Evolutionary conservation across 139 green algal genomes (phyloP).

Genomic region (Pseudopediastrum boryanum): DNA sequence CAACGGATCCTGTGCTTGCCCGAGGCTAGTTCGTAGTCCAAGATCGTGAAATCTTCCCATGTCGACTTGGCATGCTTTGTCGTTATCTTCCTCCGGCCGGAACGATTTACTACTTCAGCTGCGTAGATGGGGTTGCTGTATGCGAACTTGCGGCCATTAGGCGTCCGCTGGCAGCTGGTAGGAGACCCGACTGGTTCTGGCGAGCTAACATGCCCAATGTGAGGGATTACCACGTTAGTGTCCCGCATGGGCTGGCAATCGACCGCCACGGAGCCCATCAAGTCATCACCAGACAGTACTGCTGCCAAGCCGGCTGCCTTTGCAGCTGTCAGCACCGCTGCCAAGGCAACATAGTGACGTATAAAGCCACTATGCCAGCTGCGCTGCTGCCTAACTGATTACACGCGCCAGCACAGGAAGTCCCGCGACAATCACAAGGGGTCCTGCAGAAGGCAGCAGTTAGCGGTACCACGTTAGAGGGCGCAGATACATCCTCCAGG

Average conservation of each 20-base stretch:
- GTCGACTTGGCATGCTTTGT: no score
- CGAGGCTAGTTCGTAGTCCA: slow-evolving; percentile 3
- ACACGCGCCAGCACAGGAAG: background rate
- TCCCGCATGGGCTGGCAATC: slow-evolving; percentile 24
- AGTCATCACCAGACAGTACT: no score
- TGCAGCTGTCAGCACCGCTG: no score
- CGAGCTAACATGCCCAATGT: slow-evolving; percentile 14
- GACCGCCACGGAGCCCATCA: slow-evolving; percentile 31
- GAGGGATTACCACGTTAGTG: background rate
- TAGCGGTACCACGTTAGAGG: no score
- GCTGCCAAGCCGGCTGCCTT: background rate
- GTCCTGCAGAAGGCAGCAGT: no score
- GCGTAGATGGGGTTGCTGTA: slow-evolving; percentile 9
- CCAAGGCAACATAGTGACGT: background rate
- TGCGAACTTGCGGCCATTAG: background rate
- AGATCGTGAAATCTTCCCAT: slow-evolving; percentile 17
- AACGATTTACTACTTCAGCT: slow-evolving; percentile 19
- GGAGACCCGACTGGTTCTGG: background rate
- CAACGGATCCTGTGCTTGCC: slow-evolving; percentile 38
- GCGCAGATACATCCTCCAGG: no score
- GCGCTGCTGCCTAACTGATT: background rate
- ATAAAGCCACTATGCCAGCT: background rate
- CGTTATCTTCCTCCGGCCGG: no score
- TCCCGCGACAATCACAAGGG: no score
- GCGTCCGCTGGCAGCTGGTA: slow-evolving; percentile 18